Percentiles rank a stretch among this genome's conserved stretches.
These are phyloP conservation scores for Beauveria brongniartii DNA, from an alignment of 2,329 filamentous ascomycete genomes.

Conservation along the genomic window DNA sequence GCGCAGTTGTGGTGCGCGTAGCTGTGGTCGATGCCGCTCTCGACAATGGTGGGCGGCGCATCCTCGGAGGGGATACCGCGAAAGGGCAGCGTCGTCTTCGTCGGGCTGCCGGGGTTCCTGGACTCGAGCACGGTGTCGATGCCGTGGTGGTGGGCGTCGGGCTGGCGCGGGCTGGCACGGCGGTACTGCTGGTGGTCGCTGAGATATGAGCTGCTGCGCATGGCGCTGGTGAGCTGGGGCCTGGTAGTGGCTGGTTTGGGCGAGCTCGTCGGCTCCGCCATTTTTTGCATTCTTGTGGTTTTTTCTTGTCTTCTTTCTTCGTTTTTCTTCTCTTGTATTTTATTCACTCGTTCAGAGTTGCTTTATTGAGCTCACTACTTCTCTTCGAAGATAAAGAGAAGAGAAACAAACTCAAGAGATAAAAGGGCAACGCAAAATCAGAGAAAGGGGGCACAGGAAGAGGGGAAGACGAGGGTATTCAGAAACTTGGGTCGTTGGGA, in stretches of 20 bases:
- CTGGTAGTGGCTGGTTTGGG: conserved; percentile 18
- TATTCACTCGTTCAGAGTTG: too few relatives aligned
- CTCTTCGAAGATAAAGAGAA: neutral
- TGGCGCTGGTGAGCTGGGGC: conserved; percentile 40
- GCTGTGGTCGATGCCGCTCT: conserved; percentile 54
- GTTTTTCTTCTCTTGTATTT: neutral
- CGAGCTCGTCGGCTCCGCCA: conserved; percentile 8
- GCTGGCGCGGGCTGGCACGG: conserved; percentile 33
- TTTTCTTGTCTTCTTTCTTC: neutral
- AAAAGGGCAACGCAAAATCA: neutral
- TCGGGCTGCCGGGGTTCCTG: conserved; percentile 21
- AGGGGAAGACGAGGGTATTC: conserved; percentile 9
- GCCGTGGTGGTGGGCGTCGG: conserved; percentile 49
- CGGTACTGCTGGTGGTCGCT: conserved; percentile 57
- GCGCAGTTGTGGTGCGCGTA: conserved; percentile 57
- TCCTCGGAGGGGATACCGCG: conserved; percentile 53
- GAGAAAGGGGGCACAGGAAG: neutral
- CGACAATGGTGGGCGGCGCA: conserved; percentile 51
- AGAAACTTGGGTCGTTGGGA: neutral
- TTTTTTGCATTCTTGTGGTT: neutral
- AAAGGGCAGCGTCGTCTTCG: conserved; percentile 36
- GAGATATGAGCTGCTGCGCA: conserved; percentile 55
- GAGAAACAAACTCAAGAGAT: too few relatives aligned
- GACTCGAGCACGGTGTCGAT: conserved; percentile 60
- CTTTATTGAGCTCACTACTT: neutral